Evolutionary conservation across 225 moss, liverwort and hornwort genomes (phyloP).

Genomic region (Climacium dendroides): DNA sequence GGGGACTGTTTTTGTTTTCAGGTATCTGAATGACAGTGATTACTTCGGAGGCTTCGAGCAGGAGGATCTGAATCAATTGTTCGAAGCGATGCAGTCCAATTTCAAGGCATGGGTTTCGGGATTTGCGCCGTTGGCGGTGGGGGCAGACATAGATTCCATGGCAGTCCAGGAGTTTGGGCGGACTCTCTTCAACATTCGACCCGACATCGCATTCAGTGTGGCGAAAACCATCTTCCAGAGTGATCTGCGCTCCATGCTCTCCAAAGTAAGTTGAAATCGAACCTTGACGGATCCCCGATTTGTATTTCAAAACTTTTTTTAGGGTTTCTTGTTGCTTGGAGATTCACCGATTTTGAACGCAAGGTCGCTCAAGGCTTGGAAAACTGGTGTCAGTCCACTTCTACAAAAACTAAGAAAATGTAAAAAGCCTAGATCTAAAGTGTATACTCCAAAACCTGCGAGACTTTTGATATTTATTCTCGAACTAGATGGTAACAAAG

Average conservation of each 20-base stretch:
- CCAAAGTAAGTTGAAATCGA: conserved; percentile 11
- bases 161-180: conserved; percentile 81
- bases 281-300: background rate
- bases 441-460: background rate
- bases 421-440: background rate
- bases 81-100: conserved; percentile 77
- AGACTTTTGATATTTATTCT: background rate
- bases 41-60: conserved; percentile 88
- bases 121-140: conserved; percentile 70
- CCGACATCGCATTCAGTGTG: conserved; percentile 84
- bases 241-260: conserved; percentile 46
- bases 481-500: background rate
- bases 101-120: conserved; percentile 87
- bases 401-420: background rate
- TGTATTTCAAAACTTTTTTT: too few species aligned
- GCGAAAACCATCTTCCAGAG: conserved; percentile 77
- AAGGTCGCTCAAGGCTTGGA: too few species aligned
- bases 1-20: background rate
- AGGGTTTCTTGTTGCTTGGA: background rate
- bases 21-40: conserved; percentile 66
- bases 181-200: conserved; percentile 80
- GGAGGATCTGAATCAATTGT: conserved; percentile 70
- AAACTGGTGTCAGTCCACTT: background rate
- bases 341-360: background rate
- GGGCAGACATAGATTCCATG: conserved; percentile 68